Conservation (phyloP, 2,329 filamentous ascomycete species). For the Fusarium pseudograminearum region DNA sequence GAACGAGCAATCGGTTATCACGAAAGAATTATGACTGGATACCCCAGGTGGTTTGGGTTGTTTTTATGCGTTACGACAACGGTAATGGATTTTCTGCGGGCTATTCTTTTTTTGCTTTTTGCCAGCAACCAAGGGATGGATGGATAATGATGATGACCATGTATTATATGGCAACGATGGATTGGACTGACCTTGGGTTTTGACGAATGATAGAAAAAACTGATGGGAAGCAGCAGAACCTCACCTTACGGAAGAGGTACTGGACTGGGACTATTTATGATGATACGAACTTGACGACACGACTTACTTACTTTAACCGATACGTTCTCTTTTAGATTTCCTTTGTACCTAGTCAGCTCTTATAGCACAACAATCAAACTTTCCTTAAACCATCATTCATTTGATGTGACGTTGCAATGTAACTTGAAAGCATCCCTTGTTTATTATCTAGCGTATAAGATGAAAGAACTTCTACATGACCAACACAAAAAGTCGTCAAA, state of each 20-base stretch:
- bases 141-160: constrained; percentile 39
- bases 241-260: constrained; percentile 32
- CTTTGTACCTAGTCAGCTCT: constrained; percentile 21
- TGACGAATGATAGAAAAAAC: constrained; percentile 48
- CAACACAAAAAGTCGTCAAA: constrained; percentile 26
- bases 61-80: constrained; percentile 20
- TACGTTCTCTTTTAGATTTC: constrained; percentile 21
- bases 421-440: constrained; percentile 19
- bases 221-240: constrained; percentile 33
- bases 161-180: constrained; percentile 42
- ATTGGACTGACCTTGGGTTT: constrained; percentile 28
- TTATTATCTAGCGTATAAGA: constrained; percentile 34
- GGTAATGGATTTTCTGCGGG: constrained; percentile 14
- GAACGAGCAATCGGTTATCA: constrained; percentile 28
- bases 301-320: constrained; percentile 37
- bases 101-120: constrained; percentile 26
- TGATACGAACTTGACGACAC: constrained; percentile 50
- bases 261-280: constrained; percentile 43
- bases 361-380: constrained; percentile 23
- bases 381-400: constrained; percentile 4
- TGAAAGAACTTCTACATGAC: constrained; percentile 32
- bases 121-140: constrained; percentile 25
- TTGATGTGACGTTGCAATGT: not conserved
- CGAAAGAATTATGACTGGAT: constrained; percentile 42
- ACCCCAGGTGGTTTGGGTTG: constrained; percentile 30